Evolutionary conservation across 768 basidiomycete species (phyloP).

Genomic region (Auricularia sp.): DNA sequence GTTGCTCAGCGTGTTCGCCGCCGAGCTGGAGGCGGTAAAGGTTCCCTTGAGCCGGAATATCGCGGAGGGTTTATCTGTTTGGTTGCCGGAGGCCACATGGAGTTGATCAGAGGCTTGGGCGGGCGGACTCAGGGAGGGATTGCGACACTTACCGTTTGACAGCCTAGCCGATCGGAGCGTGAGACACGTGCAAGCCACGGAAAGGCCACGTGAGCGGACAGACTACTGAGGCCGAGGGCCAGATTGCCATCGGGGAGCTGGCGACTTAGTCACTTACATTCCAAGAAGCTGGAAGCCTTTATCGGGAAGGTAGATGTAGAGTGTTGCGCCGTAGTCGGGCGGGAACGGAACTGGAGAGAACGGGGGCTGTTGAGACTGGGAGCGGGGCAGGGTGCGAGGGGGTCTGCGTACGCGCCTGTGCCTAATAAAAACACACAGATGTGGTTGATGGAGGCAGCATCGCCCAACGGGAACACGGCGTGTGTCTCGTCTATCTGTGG

Average conservation of each 20-base stretch:
- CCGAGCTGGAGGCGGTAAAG: constrained; percentile 30
- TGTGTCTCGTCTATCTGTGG: constrained; percentile 72
- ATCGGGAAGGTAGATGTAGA: constrained; percentile 80
- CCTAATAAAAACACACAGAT: constrained; percentile 77
- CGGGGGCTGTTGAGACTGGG: neutral
- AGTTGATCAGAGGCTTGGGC: no score
- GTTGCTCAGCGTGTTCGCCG: constrained; percentile 14
- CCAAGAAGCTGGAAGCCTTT: constrained; percentile 75
- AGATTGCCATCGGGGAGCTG: neutral
- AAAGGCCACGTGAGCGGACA: neutral
- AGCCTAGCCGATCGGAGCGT: constrained; percentile 39
- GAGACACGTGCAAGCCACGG: neutral
- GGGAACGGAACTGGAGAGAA: constrained; percentile 58
- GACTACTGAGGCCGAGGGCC: neutral
- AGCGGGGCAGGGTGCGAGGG: neutral
- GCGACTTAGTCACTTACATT: constrained; percentile 41
- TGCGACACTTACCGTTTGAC: constrained; percentile 41
- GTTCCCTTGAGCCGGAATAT: constrained; percentile 74
- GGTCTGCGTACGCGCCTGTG: constrained; percentile 36
- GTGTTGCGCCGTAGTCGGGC: constrained; percentile 72
- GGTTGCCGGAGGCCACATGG: no score
- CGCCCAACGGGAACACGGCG: constrained; percentile 63
- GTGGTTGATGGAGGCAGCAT: constrained; percentile 70
- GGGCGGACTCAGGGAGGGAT: no score
- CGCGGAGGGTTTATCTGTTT: constrained; percentile 62